These are phyloP conservation scores for Phytopythium chamaehyphon DNA, from an alignment of 352 stramenopile species.

Conservation along the genomic window DNA sequence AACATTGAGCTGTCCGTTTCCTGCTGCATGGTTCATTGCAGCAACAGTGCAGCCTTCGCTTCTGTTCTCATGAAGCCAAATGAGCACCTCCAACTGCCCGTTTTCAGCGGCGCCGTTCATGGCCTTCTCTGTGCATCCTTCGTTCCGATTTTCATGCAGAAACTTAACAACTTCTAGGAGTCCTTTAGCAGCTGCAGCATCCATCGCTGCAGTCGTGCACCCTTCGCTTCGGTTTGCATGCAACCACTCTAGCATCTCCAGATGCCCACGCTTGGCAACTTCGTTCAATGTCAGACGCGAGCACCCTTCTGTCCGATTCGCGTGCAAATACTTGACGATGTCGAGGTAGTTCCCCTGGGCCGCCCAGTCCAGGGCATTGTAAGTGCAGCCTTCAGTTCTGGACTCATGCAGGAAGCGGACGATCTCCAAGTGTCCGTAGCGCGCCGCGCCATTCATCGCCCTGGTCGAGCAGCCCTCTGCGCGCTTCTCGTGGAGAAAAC, in stretches of 20 bases:
- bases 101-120: constrained; percentile 36
- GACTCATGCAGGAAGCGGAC: constrained; percentile 26
- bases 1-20: constrained; percentile 21
- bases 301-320: constrained; percentile 21
- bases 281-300: constrained; percentile 28
- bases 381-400: constrained; percentile 25
- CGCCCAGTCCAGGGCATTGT: constrained; percentile 27
- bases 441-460: constrained; percentile 29
- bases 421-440: constrained; percentile 21
- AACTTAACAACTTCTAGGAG: constrained; percentile 28
- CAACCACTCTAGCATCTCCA: constrained; percentile 21
- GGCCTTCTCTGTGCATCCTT: constrained; percentile 26
- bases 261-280: constrained; percentile 19
- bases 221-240: constrained; percentile 18
- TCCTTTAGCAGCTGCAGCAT: constrained; percentile 22
- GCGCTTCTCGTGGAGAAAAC: constrained; percentile 19
- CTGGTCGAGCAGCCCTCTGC: constrained; percentile 24
- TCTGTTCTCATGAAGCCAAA: constrained; percentile 22
- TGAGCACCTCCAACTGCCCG: constrained; percentile 23
- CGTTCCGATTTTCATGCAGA: constrained; percentile 20
- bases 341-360: constrained; percentile 17
- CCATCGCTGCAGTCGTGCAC: constrained; percentile 20
- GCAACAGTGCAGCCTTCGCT: constrained; percentile 23
- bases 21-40: constrained; percentile 20
- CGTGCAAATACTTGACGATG: constrained; percentile 22